Base-by-base conservation (phyloP, 176 grass and related monocot genomes). In the Areca catechu region DNA sequence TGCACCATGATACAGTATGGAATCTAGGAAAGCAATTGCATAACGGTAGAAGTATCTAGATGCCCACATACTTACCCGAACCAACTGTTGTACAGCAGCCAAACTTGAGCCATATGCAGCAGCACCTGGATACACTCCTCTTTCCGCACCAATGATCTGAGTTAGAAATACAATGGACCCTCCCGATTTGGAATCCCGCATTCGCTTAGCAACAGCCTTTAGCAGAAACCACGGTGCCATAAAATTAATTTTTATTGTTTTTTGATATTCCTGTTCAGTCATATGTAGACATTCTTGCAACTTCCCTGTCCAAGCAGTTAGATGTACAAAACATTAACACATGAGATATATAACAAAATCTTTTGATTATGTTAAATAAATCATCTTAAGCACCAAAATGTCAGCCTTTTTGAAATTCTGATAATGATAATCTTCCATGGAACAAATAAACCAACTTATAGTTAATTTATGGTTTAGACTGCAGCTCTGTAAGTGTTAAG, bases 71-170 rank as follows among this genome's bases (percentile, higher is more conserved):
- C 92, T 71, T 80, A 97, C 92, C 54, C 83, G 77, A 53, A 81
- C 80, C 77, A 97, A 57, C 25, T 97, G 92, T 66, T 97, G 86
- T 68, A 97, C 57, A 0, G 86, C 80, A 55, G 86, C 92, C 48
- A 90, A 71, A 57, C 86, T 91, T 55, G 83, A 75, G 7, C 92
- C 92, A 27, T 82, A 97, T 4, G 92, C 92, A 20, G 72, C 77
- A 22, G 92, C 81, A 16, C 86, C 83, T 10, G 80, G 72, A 67
- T 97, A 90, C n/a, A 90, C 51, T 51, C 86, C 92, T 85, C 92
- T 90, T 70, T 96, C 86, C 1, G 86, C 80, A 4, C 92, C 92
- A 43, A 90, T 71, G 75, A 90, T 90, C 71, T 97, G 92, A 4
- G 86, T 87, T 60, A 97, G 58, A 69, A 84, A 97, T 21, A 97